These are phyloP conservation scores for Apostasia ramifera DNA, from an alignment of 106 monocot species.

Conservation along the genomic window DNA sequence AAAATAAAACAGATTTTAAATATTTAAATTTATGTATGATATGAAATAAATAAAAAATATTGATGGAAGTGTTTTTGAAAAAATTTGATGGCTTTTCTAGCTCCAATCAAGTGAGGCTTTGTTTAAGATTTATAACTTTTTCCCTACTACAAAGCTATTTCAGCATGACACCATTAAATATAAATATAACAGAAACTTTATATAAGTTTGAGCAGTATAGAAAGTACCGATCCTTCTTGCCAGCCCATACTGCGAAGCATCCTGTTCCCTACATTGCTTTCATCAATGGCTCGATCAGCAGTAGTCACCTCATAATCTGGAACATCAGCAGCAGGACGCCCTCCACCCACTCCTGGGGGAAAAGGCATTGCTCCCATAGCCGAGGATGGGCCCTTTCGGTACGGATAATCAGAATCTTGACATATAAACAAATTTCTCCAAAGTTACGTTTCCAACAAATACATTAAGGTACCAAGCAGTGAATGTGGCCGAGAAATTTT, in stretches of 20 bases:
- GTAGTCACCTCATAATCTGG: conserved; percentile 72
- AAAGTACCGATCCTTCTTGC: conserved; percentile 97
- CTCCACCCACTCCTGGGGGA: conserved; percentile 90
- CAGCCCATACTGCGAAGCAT: conserved; percentile 99
- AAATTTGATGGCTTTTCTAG: too few species aligned
- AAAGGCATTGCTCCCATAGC: conserved; percentile 82
- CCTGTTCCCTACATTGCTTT: conserved; percentile 90
- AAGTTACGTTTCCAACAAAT: conserved; percentile 28
- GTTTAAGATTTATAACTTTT: too few species aligned
- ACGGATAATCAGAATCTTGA: conserved; percentile 72
- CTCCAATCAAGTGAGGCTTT: too few species aligned
- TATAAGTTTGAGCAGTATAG: neutral
- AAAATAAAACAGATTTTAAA: too few species aligned
- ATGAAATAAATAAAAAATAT: too few species aligned
- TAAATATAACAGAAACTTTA: neutral
- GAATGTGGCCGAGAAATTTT: conserved; percentile 16
- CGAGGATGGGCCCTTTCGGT: conserved; percentile 64
- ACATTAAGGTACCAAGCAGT: conserved; percentile 26
- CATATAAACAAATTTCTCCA: conserved; percentile 70
- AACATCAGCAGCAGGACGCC: conserved; percentile 32
- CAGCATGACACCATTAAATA: too few species aligned
- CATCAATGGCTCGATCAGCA: conserved; percentile 79
- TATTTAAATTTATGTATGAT: too few species aligned
- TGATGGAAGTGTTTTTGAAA: too few species aligned
- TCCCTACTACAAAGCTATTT: too few species aligned